Evolutionary conservation across 2,329 filamentous ascomycete genomes (phyloP).

Genomic region (Atkinsonella hypoxylon): DNA sequence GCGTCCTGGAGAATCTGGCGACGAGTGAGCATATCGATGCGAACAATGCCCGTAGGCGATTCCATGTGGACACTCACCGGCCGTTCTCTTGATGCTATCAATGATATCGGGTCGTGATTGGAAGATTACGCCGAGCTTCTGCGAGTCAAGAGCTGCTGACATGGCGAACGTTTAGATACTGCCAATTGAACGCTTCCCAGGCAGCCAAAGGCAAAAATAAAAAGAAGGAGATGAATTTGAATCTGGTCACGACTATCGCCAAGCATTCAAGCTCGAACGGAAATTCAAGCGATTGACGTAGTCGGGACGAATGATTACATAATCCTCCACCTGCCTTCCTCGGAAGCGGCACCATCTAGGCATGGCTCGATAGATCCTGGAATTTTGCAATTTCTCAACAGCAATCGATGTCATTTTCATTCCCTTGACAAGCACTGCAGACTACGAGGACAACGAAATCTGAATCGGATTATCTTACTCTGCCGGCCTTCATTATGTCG

Average conservation of each 20-base stretch:
- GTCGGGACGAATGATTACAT: slow-evolving; percentile 6
- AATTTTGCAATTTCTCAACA: no score
- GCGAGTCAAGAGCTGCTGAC: slow-evolving; percentile 33
- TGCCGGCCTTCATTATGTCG: slow-evolving; percentile 7
- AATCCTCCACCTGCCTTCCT: not conserved
- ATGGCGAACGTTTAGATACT: slow-evolving; percentile 15
- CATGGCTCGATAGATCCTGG: not conserved
- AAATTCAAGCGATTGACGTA: slow-evolving; percentile 3
- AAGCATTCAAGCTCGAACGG: not conserved
- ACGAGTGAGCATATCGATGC: not conserved
- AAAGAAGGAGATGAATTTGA: slow-evolving; percentile 4
- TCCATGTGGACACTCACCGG: slow-evolving; percentile 28
- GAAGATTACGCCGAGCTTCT: slow-evolving; percentile 41
- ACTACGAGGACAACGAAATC: not conserved
- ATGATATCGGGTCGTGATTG: slow-evolving; percentile 44
- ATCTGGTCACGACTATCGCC: not conserved
- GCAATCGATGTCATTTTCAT: not conserved
- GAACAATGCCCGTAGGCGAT: not conserved
- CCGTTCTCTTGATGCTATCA: slow-evolving; percentile 37
- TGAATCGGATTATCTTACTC: no score
- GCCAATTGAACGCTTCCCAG: not conserved
- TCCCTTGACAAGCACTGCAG: no score
- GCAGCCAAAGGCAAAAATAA: not conserved
- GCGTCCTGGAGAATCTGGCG: slow-evolving; percentile 37
- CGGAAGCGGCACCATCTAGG: not conserved